phyloP scores from a whole-genome alignment of 257 asterid species.

The Ajuga chamaepitys region DNA sequence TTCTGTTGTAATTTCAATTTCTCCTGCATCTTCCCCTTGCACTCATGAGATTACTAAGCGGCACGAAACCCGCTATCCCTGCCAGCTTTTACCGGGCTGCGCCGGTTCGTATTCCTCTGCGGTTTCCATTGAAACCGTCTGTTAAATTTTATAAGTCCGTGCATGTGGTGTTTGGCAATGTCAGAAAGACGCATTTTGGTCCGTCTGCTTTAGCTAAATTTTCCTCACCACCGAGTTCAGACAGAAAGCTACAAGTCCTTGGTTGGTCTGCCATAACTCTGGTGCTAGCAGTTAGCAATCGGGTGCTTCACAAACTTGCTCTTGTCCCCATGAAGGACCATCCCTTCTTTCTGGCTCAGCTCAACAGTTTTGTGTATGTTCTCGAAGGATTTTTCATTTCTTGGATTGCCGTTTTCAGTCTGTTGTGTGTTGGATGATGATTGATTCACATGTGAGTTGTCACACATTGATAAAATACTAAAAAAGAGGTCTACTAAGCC shows the following conservation, averaged over 20 bases:
- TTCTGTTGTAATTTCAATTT: background rate
- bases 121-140: background rate
- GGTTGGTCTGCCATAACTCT: conserved; percentile 41
- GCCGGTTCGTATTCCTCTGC: background rate
- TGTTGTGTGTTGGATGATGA: background rate
- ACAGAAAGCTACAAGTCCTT: conserved; percentile 17
- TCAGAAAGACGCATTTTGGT: background rate
- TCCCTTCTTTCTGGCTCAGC: conserved; percentile 71
- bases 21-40: background rate
- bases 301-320: conserved; percentile 73
- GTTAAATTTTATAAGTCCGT: background rate
- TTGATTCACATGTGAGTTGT: background rate
- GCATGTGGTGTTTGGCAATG: background rate
- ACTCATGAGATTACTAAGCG: conserved; percentile 9
- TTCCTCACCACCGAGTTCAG: conserved; percentile 3
- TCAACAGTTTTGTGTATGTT: too few species aligned
- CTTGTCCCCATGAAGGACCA: conserved; percentile 79
- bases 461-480: too few species aligned
- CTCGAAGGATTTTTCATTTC: background rate
- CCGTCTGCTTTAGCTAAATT: conserved; percentile 7
- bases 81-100: conserved; percentile 1
- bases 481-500: too few species aligned
- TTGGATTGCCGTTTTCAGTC: background rate
- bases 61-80: too few species aligned
- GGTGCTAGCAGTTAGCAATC: conserved; percentile 39